Base-by-base conservation (phyloP, 129 eudicot genomes). In the Ambrosia trifida region DNA sequence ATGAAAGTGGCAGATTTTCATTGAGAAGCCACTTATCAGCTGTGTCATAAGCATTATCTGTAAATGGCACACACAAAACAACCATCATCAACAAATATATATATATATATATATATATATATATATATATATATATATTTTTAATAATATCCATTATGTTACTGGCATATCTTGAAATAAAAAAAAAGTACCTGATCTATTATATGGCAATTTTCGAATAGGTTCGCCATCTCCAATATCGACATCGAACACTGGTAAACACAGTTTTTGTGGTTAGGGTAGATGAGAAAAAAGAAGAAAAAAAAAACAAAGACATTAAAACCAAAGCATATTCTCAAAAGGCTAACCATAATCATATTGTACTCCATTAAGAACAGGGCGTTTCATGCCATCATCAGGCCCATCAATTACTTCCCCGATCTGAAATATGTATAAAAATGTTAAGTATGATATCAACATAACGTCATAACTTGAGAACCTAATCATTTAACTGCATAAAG, bases 351-450 rank as follows among this genome's bases (percentile, higher is more conserved):
- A 78, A 66, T 95, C 99, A 78, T 95, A 95, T 79, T 90, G 89
- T n/a, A 69, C 65, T 59, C 99, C 99, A 85, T 90, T 80, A 70
- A 78, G 88, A 64, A 88, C 80, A 59, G 99, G 84, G 40, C 89
- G 91, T 10, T 83, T 83, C 79, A 80, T 64, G 75, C 87, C 80
- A 79, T 90, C 91, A 74, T 84, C 94, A 60, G 99, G 99, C 67
- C 99, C 99, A 84, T 95, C 99, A 79, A 95, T 95, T 76, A 95
- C 99, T 83, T 90, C 99, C 62, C 99, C 99, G 52, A 95, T 88
- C 97, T 95, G 43, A 78, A 57, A 82, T 18, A 33, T 20, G 56
- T 2, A 50, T 61, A 52, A 66, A 65, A 5, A 38, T 41, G 72
- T 17, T 66, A 40, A 62, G 17, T 59, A 59, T 13, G 13, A 38